Evolutionary conservation across 345 rosid species (phyloP).

Genomic region (Cochlearia excelsa): DNA sequence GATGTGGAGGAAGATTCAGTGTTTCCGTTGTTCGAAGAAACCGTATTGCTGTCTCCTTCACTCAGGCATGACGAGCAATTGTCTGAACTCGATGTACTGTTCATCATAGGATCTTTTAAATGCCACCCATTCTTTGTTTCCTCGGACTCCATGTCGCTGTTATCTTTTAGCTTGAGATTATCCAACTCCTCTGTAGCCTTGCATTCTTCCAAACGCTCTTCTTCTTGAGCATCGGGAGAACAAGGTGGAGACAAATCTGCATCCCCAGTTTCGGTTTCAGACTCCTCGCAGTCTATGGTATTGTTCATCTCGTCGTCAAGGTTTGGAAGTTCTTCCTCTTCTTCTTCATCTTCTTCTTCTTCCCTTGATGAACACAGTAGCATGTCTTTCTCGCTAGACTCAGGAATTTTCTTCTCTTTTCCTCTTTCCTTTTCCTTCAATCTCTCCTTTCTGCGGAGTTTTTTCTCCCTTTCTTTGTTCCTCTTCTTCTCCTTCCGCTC

Average conservation of each 20-base stretch:
- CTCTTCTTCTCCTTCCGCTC: constrained; percentile 85
- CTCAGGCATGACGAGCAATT: constrained; percentile 86
- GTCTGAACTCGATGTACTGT: constrained; percentile 69
- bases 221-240: constrained; percentile 50
- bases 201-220: constrained; percentile 37
- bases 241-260: constrained; percentile 47
- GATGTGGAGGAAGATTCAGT: constrained; percentile 75
- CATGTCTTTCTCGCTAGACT: constrained; percentile 21
- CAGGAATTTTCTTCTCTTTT: constrained; percentile 45
- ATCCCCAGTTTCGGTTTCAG: constrained; percentile 45
- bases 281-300: constrained; percentile 40
- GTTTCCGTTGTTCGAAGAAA: constrained; percentile 64
- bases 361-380: constrained; percentile 26
- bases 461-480: constrained; percentile 88
- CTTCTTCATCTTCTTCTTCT: constrained; percentile 23
- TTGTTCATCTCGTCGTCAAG: constrained; percentile 45
- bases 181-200: constrained; percentile 27
- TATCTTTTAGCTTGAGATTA: constrained; percentile 33
- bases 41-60: constrained; percentile 82
- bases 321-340: constrained; percentile 29
- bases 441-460: constrained; percentile 91
- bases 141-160: constrained; percentile 17
- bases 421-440: constrained; percentile 83
- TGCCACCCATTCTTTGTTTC: constrained; percentile 34
- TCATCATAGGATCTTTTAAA: constrained; percentile 43